A percentile compares a stretch with the other conserved stretches of the same genome.
These are phyloP conservation scores for Podaxis sp. DNA, from an alignment of 768 basidiomycete species.

Conservation along the genomic window DNA sequence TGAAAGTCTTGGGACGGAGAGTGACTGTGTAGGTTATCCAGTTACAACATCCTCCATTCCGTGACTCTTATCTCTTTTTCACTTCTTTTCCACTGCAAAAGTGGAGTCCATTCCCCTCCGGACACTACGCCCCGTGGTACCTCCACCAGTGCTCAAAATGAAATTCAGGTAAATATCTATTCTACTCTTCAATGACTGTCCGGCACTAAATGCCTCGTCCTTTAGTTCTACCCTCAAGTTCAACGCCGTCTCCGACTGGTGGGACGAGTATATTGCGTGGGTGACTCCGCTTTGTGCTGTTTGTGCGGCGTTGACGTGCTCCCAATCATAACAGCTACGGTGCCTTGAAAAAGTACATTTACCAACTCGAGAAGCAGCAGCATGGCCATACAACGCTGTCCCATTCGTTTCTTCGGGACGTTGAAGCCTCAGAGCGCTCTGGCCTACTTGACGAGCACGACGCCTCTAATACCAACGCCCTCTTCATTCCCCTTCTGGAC, in stretches of 20 bases:
- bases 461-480: conserved; percentile 44
- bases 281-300: conserved; percentile 27
- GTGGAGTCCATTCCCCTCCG: conserved; percentile 43
- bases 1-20: neutral
- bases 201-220: neutral
- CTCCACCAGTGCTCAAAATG: conserved; percentile 39
- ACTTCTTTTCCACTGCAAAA: conserved; percentile 16
- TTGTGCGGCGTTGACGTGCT: neutral
- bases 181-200: neutral
- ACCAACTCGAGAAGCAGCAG: conserved; percentile 81
- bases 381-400: conserved; percentile 38
- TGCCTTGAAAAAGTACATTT: conserved; percentile 79
- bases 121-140: conserved; percentile 24
- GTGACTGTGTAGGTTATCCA: neutral
- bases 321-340: conserved; percentile 64
- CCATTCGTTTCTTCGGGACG: conserved; percentile 37
- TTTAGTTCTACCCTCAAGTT: conserved; percentile 82
- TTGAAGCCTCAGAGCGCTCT: conserved; percentile 65
- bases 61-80: neutral
- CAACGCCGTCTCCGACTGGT: conserved; percentile 90
- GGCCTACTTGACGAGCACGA: conserved; percentile 48
- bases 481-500: conserved; percentile 78
- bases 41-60: neutral
- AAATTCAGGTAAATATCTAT: conserved; percentile 54
- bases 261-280: conserved; percentile 88